Percentiles rank a stretch among this genome's conserved stretches.
Evolutionary conservation across 768 basidiomycete species (phyloP).

Genomic region (Mycena chlorophos): DNA sequence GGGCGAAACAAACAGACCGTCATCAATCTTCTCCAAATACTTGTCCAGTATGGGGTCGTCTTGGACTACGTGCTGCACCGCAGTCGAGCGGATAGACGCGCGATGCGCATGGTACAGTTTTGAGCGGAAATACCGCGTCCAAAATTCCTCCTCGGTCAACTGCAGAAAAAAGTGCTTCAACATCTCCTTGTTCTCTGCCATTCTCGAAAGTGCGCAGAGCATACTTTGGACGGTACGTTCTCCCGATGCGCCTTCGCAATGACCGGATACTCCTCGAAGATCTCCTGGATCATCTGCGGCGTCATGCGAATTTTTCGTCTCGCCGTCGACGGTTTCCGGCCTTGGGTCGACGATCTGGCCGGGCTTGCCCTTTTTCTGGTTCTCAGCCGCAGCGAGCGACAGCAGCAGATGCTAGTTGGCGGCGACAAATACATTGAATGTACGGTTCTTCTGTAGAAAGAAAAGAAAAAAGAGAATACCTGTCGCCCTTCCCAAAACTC

Average conservation of each 20-base stretch:
- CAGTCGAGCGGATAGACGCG: slow-evolving; percentile 86
- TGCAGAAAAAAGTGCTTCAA: too few relatives aligned
- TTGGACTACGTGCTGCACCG: slow-evolving; percentile 80
- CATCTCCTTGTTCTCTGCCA: too few relatives aligned
- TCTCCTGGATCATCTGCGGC: slow-evolving; percentile 89
- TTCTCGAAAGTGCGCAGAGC: slow-evolving; percentile 22
- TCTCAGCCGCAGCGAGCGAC: slow-evolving; percentile 72
- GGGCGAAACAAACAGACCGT: slow-evolving; percentile 55
- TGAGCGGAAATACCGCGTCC: slow-evolving; percentile 96
- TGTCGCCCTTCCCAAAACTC: slow-evolving; percentile 99
- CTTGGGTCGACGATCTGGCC: slow-evolving; percentile 88
- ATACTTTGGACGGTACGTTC: slow-evolving; percentile 85
- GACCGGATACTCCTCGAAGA: slow-evolving; percentile 97
- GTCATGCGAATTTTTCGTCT: slow-evolving; percentile 89
- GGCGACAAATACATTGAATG: slow-evolving; percentile 22
- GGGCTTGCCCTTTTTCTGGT: slow-evolving; percentile 76
- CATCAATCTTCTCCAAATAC: slow-evolving; percentile 95
- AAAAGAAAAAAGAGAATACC: slow-evolving; percentile 43
- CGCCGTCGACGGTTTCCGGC: slow-evolving; percentile 81
- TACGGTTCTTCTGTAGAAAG: slow-evolving; percentile 4
- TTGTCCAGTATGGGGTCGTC: slow-evolving; percentile 94
- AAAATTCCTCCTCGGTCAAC: slow-evolving; percentile 91
- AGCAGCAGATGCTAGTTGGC: slow-evolving; percentile 66
- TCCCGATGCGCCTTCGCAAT: slow-evolving; percentile 90
- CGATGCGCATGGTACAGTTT: slow-evolving; percentile 94